Conservation (phyloP, 805 yeast species). For the Lipomyces starkeyi region DNA sequence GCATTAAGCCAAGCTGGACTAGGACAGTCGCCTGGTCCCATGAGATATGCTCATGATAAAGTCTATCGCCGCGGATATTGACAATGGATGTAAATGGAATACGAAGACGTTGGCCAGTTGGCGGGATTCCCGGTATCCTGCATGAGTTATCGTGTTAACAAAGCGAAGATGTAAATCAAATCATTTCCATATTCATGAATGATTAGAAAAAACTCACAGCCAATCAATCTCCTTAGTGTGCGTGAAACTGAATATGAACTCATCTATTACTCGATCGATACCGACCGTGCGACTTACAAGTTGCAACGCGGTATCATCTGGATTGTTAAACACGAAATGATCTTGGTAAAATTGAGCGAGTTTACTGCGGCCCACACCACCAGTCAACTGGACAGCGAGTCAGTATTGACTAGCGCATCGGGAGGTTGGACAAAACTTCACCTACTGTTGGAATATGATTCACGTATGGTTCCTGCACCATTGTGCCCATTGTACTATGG, state of each 20-base stretch:
- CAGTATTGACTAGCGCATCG: not conserved
- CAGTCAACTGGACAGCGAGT: not conserved
- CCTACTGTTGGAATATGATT: constrained; percentile 1
- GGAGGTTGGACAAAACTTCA: not conserved
- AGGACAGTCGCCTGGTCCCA: constrained; percentile 1
- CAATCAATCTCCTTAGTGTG: not conserved
- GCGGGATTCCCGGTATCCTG: not conserved
- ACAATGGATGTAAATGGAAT: not conserved
- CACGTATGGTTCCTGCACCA: constrained; percentile 2
- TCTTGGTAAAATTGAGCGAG: not conserved
- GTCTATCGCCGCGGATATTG: not conserved
- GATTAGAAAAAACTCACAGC: not conserved
- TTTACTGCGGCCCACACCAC: not conserved
- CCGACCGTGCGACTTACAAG: not conserved
- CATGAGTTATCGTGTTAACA: not conserved
- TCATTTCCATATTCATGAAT: not conserved
- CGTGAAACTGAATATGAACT: not conserved
- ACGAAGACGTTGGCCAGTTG: not conserved
- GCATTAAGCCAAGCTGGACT: not conserved
- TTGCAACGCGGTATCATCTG: constrained; percentile 4
- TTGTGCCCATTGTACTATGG: not conserved
- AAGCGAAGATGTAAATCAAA: not conserved
- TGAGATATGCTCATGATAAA: not conserved
- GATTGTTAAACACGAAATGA: not conserved
- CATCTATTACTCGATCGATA: not conserved